Percentiles rank a stretch among this genome's conserved stretches.
Conservation (phyloP, 257 asterid genomes). For the Lycium barbarum region DNA sequence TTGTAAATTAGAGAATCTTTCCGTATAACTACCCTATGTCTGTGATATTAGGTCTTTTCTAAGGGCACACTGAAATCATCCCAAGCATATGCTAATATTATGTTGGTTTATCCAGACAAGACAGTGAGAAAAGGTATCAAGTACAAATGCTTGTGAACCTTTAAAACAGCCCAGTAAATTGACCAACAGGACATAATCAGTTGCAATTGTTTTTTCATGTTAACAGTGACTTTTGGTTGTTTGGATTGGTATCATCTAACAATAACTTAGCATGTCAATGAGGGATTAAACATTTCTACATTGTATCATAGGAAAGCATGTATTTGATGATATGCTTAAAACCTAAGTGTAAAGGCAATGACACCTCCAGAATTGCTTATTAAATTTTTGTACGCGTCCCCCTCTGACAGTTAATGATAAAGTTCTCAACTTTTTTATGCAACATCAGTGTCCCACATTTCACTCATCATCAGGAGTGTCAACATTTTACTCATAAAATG, state of each 20-base stretch:
- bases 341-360: background rate
- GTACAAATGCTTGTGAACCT: conserved; percentile 15
- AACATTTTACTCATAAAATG: conserved; percentile 2
- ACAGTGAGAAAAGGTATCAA: conserved; percentile 19
- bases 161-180: background rate
- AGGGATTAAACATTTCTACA: conserved; percentile 15
- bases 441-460: background rate
- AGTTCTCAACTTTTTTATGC: background rate
- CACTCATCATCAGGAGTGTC: background rate
- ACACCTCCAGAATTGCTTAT: background rate
- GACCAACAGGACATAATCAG: background rate
- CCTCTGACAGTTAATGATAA: background rate
- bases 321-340: background rate
- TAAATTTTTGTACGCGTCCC: background rate
- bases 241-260: background rate
- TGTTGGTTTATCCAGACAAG: background rate
- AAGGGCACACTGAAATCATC: background rate
- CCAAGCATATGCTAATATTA: background rate
- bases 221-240: background rate
- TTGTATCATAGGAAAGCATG: background rate
- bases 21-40: background rate
- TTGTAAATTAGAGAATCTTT: conserved; percentile 21
- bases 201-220: background rate
- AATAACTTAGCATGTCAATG: conserved; percentile 12
- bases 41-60: conserved; percentile 1